Percentiles rank a stretch among this genome's conserved stretches.
These are phyloP conservation scores for Incumbomyces delicatus DNA, from an alignment of 2,329 filamentous ascomycete species.

Conservation along the genomic window DNA sequence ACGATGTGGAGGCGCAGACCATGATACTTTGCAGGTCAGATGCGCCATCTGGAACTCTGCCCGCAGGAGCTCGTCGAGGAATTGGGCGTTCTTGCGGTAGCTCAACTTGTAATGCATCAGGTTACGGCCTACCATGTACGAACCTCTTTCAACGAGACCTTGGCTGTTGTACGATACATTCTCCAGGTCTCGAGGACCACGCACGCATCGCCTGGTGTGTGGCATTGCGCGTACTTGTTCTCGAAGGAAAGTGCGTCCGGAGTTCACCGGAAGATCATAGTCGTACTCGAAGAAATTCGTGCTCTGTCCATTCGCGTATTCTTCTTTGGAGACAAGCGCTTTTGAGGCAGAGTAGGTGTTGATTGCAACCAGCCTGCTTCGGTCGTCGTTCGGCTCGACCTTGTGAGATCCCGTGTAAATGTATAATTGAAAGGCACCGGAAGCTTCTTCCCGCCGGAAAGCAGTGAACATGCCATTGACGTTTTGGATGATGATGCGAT, in stretches of 20 bases:
- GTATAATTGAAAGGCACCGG: slow-evolving; percentile 33
- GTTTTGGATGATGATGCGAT: slow-evolving; percentile 38
- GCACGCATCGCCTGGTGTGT: slow-evolving; percentile 39
- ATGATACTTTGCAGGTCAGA: slow-evolving; percentile 45
- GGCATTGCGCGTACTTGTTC: too few relatives aligned
- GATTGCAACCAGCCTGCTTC: slow-evolving; percentile 34
- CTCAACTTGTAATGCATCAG: slow-evolving; percentile 45
- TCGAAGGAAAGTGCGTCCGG: too few relatives aligned
- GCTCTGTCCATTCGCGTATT: slow-evolving; percentile 35
- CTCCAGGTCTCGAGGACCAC: slow-evolving; percentile 37
- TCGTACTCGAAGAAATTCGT: slow-evolving; percentile 41
- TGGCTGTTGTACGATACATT: slow-evolving; percentile 44
- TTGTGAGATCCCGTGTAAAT: slow-evolving; percentile 33
- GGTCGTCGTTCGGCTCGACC: slow-evolving; percentile 35
- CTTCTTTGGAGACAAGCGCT: slow-evolving; percentile 35
- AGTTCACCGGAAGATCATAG: too few relatives aligned
- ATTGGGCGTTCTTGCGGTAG: slow-evolving; percentile 45
- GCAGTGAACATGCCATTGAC: slow-evolving; percentile 41
- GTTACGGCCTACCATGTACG: slow-evolving; percentile 44
- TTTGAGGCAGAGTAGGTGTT: slow-evolving; percentile 41
- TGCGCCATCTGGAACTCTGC: slow-evolving; percentile 46
- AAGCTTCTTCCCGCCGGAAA: slow-evolving; percentile 34
- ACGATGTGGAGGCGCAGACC: slow-evolving; percentile 43
- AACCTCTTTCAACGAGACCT: slow-evolving; percentile 45
- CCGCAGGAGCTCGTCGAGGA: slow-evolving; percentile 46